Percentiles rank a stretch among this genome's conserved stretches.
Evolutionary conservation across 176 grass and related monocot genomes (phyloP).

Genomic region (Cenchrus purpureus): DNA sequence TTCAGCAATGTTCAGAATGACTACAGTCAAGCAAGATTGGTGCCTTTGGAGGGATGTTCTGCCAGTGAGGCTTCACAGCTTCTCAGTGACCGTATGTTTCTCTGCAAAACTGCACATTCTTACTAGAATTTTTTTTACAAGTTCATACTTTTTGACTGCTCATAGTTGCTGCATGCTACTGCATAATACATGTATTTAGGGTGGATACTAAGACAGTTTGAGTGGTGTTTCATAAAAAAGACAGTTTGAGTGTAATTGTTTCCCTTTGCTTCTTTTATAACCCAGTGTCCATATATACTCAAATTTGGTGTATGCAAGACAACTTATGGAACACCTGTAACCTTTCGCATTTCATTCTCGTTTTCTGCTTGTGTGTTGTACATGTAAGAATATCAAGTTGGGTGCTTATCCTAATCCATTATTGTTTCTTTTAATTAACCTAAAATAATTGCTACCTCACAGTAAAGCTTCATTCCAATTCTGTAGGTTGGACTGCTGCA

Average conservation of each 20-base stretch:
- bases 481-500: slow-evolving; percentile 57
- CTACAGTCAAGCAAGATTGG: slow-evolving; percentile 49
- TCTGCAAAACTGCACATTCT: slow-evolving; percentile 13
- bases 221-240: not conserved
- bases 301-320: not conserved
- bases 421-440: slow-evolving; percentile 25
- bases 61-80: slow-evolving; percentile 66
- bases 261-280: not conserved
- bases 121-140: slow-evolving; percentile 16
- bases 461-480: slow-evolving; percentile 2
- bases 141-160: slow-evolving; percentile 13
- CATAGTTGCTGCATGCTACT: slow-evolving; percentile 6
- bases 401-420: not conserved
- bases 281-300: too few relatives aligned
- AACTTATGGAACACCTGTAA: slow-evolving; percentile 23
- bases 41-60: slow-evolving; percentile 75
- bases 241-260: not conserved
- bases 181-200: slow-evolving; percentile 9
- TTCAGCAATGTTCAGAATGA: slow-evolving; percentile 54
- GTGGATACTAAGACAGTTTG: not conserved
- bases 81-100: slow-evolving; percentile 61
- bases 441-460: not conserved
- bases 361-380: not conserved
- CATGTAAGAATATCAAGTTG: slow-evolving; percentile 13
- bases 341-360: not conserved